Base-by-base conservation (phyloP, 805 yeast species). In the Cephaloascus albidus region DNA sequence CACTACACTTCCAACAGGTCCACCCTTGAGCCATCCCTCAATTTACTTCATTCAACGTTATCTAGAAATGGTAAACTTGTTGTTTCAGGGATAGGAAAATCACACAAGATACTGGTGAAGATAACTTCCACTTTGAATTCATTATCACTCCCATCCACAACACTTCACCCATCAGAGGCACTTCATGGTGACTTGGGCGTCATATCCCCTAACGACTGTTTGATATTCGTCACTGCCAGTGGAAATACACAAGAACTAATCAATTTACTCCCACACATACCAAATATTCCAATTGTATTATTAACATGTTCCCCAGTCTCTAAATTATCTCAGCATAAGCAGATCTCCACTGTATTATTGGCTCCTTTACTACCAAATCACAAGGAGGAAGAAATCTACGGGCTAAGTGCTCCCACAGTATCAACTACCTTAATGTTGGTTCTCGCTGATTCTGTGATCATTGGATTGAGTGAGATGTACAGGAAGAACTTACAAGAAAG, bases 171-270 rank as follows among this genome's bases (percentile, higher is more conserved):
- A 0, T 63, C 85, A 3, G 96, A 87, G 44, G 96, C 96, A 0
- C 62, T 88, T 16, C 96, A 87, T 55, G 96, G 96, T 4, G 96
- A 87, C 55, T 68, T 87, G 48, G 96, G 96, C 2, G 59, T 80
- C 31, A 60, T 88, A 6, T 59, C 74, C 38, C 74, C 71, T 19
- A 70, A 69, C 15, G 85, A 82, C 45, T 62, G 74, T 26, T 44
- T 87, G 38, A 56, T 88, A 2, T 62, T 85, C 50, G 74, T 87
- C 30, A 77, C 89, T 0, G 83, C 89, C 2, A 79, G 90, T 23
- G 96, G 96, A 1, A 80, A 78, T 49, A 82, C 95, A 1, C 85
- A 88, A 0, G 96, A 87, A 53, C 68, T 88, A 30, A 41, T 77
- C 51, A 66, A 45, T 43, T 55, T 83, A 50, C 57, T 78, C 32